Evolutionary conservation across 2,329 filamentous ascomycete species (phyloP).

Genomic region (Fusarium guadeloupense): DNA sequence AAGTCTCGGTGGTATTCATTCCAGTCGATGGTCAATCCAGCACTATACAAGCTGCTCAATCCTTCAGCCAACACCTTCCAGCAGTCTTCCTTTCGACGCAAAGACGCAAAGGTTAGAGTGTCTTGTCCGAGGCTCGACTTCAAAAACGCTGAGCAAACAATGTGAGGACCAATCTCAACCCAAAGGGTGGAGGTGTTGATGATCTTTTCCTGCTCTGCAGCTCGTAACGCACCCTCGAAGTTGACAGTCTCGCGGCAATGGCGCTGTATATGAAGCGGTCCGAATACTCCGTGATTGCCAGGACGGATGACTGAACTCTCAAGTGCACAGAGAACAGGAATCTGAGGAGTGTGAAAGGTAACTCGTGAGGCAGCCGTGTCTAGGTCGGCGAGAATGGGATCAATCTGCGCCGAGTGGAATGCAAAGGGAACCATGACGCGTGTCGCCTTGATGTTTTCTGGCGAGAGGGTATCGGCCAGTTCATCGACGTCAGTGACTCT

Average conservation of each 20-base stretch:
- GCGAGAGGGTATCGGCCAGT: constrained; percentile 50
- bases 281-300: constrained; percentile 50
- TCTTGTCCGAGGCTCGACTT: constrained; percentile 66
- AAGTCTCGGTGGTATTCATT: constrained; percentile 73
- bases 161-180: constrained; percentile 75
- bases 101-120: constrained; percentile 64
- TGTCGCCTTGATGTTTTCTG: constrained; percentile 55
- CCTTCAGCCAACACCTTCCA: constrained; percentile 71
- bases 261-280: constrained; percentile 66
- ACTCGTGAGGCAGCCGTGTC: constrained; percentile 55
- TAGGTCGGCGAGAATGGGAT: constrained; percentile 67
- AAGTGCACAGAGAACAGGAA: constrained; percentile 75
- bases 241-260: constrained; percentile 72
- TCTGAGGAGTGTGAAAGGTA: constrained; percentile 50
- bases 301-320: constrained; percentile 63
- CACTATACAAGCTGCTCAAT: constrained; percentile 65
- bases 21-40: constrained; percentile 70
- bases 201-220: constrained; percentile 57
- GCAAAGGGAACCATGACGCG: constrained; percentile 62
- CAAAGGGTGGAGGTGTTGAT: constrained; percentile 67
- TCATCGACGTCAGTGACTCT: constrained; percentile 52
- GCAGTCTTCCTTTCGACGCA: constrained; percentile 70
- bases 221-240: constrained; percentile 67
- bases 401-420: constrained; percentile 64
- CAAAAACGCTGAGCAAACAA: constrained; percentile 70